A percentile compares a stretch with the other conserved stretches of the same genome.
Conservation (phyloP, 2,329 filamentous ascomycete species). For the Cytospora chrysosperma region DNA sequence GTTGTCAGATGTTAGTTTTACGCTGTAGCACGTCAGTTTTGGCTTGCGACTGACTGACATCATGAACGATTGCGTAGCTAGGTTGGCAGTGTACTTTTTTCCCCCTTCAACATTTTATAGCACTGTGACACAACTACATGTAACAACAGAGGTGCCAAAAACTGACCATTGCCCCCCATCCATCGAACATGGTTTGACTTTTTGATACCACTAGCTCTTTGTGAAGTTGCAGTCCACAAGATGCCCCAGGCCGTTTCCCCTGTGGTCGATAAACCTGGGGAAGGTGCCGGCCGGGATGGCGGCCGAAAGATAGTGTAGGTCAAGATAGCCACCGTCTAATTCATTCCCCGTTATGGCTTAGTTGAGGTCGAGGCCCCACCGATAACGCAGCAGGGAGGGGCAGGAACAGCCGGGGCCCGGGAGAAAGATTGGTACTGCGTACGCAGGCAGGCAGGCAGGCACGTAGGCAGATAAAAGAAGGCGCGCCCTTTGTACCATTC, state of each 20-base stretch:
- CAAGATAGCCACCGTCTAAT: not conserved
- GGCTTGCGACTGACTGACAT: conserved; percentile 10
- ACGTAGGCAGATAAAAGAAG: too few species aligned
- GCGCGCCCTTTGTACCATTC: not conserved
- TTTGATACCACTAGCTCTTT: too few species aligned
- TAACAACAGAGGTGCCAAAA: not conserved
- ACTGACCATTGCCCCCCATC: too few species aligned
- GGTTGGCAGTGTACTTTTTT: not conserved
- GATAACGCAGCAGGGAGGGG: not conserved
- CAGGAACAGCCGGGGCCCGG: not conserved
- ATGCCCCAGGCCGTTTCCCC: too few species aligned
- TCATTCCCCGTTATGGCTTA: not conserved
- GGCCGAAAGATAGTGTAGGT: not conserved
- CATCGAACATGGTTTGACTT: too few species aligned
- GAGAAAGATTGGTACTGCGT: not conserved
- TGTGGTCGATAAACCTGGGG: not conserved
- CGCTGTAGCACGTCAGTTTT: conserved; percentile 8
- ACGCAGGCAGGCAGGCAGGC: too few species aligned
- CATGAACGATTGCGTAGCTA: conserved; percentile 1
- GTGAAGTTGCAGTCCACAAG: too few species aligned
- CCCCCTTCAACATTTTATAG: too few species aligned
- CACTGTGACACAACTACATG: not conserved
- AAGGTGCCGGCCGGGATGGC: not conserved
- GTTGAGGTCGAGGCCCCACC: not conserved
- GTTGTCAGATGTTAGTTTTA: not conserved